Base-by-base conservation (phyloP, 768 basidiomycete species). In the Mycena pura region DNA sequence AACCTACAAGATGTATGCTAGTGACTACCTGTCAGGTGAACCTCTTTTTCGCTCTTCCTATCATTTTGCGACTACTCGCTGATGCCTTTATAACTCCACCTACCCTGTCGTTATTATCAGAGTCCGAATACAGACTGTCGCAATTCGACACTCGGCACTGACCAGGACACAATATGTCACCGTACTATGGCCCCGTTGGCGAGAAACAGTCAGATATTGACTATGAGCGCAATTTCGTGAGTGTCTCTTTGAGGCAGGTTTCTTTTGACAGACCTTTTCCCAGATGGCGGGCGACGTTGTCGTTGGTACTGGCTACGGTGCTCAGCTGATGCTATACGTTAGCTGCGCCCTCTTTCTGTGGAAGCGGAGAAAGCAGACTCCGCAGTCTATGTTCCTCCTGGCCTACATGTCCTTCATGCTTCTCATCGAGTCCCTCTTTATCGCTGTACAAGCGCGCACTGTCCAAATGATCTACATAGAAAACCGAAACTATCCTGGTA, bases 251-350 rank as follows among this genome's bases (percentile, higher is more conserved):
- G 25, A 22, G 7, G 6, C n/a, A n/a, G n/a, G n/a, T n/a, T 15
- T 21, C 25, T 51, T 25, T 19, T 41, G 3, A 24, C 25, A 13
- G 34, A 55, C 1, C 24, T 7, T 21, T 2, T 8, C 72, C 36
- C 78, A 79, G 67, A 62, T 79, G 3, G 75, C 78, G 9, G 80
- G 77, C 32, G 80, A 80, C 57, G 74, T 80, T 39, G 58, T 83
- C 2, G 65, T 63, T 21, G 81, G 80, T 5, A 54, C 75, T 2
- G 81, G 78, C 7, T 81, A 79, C 65, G 81, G 80, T 76, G 67
- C 78, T 1, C 79, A 81, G 48, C 51, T 80, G n/a, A 71, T 79
- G 15, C 65, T 80, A 4, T 80, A 67, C 57, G 62, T 66, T 0
- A 71, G 69, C 14, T 82, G 80, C 52, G 77, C 73, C 0, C 44